These are phyloP conservation scores for Penicillium occitanis DNA, from an alignment of 2,329 filamentous ascomycete genomes.

Conservation along the genomic window DNA sequence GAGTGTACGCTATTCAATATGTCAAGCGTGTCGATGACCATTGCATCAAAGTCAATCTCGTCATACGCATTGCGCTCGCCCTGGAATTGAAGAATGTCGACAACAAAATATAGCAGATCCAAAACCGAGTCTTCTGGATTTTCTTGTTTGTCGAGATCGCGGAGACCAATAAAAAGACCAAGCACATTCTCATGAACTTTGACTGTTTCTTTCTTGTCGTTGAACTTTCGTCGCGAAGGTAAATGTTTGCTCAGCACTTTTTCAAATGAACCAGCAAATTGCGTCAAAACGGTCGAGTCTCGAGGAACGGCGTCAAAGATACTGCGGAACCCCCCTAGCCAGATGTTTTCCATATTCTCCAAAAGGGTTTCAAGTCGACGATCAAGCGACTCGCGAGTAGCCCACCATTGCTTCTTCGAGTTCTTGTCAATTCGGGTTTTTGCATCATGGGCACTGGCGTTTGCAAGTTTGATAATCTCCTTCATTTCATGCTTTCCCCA, in stretches of 20 bases:
- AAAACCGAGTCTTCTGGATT: slow-evolving; percentile 88
- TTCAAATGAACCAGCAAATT: slow-evolving; percentile 76
- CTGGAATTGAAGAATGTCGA: slow-evolving; percentile 95
- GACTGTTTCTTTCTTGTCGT: slow-evolving; percentile 53
- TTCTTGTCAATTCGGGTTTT: slow-evolving; percentile 71
- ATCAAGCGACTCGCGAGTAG: slow-evolving; percentile 77
- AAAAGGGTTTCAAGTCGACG: slow-evolving; percentile 73
- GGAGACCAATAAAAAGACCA: slow-evolving; percentile 84
- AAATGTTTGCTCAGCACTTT: slow-evolving; percentile 78
- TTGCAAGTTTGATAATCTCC: slow-evolving; percentile 78
- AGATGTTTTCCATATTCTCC: slow-evolving; percentile 83
- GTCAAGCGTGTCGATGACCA: slow-evolving; percentile 85
- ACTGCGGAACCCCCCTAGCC: slow-evolving; percentile 92
- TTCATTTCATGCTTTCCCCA: slow-evolving; percentile 75
- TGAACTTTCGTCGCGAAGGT: slow-evolving; percentile 69
- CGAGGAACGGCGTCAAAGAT: slow-evolving; percentile 77
- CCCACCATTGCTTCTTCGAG: slow-evolving; percentile 85
- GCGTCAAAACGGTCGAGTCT: slow-evolving; percentile 64
- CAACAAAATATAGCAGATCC: slow-evolving; percentile 91
- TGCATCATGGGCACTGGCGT: slow-evolving; percentile 75
- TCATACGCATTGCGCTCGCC: slow-evolving; percentile 96
- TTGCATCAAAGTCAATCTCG: slow-evolving; percentile 91
- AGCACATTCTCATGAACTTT: slow-evolving; percentile 67
- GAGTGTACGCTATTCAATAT: slow-evolving; percentile 77
- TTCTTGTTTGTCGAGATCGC: slow-evolving; percentile 66